Conservation (phyloP, 352 stramenopile species). For the Globisporangium middletonii region DNA sequence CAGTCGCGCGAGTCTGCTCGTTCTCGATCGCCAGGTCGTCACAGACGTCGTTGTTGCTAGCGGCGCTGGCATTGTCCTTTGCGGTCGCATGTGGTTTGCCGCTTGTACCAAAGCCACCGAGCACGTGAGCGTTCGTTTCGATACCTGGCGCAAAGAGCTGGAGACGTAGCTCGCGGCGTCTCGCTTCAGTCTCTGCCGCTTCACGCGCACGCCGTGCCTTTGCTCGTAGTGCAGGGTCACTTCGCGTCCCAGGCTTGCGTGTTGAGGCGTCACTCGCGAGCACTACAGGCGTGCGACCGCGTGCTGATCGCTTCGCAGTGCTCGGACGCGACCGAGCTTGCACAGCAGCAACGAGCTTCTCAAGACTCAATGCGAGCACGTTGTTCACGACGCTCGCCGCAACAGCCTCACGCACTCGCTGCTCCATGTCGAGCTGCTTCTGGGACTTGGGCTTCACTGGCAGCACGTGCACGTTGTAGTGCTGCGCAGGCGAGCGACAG, state of each 20-base stretch:
- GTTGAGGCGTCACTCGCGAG: neutral
- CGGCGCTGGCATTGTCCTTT: no score
- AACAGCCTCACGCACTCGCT: slow-evolving; percentile 15
- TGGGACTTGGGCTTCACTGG: slow-evolving; percentile 32
- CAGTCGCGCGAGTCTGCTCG: neutral
- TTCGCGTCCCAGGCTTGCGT: neutral
- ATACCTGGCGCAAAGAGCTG: slow-evolving; percentile 34
- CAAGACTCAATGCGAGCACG: slow-evolving; percentile 27
- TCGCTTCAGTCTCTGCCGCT: slow-evolving; percentile 23
- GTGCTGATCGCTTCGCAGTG: slow-evolving; percentile 2
- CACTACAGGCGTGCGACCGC: neutral
- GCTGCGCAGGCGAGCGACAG: slow-evolving; percentile 31
- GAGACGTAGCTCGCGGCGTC: slow-evolving; percentile 29
- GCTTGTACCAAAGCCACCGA: no score
- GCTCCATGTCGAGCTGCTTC: slow-evolving; percentile 35
- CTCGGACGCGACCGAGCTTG: neutral
- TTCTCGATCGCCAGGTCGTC: neutral
- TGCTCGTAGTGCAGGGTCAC: slow-evolving; percentile 2
- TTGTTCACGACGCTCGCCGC: slow-evolving; percentile 26
- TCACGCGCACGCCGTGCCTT: slow-evolving; percentile 21
- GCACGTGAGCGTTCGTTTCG: neutral
- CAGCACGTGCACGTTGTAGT: slow-evolving; percentile 49
- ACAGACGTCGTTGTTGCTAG: no score
- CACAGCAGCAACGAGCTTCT: slow-evolving; percentile 22
- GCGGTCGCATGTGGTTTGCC: no score